Conservation (phyloP, 1,139 yeast species). For the Suhomyces kunorum region DNA sequence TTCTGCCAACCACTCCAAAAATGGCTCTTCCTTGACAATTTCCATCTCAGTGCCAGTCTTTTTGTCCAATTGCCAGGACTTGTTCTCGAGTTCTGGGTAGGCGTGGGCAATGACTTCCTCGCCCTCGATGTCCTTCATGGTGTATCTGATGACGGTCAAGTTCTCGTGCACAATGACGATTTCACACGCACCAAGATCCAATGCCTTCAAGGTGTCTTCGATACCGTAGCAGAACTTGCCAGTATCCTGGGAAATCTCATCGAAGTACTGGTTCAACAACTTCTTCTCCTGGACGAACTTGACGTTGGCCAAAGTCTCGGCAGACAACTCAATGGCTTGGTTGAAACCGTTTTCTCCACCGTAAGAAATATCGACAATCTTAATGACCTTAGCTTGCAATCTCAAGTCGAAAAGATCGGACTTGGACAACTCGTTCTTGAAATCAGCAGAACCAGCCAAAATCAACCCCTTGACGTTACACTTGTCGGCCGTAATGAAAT, state of each 20-base stretch:
- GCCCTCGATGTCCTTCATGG: constrained; percentile 82
- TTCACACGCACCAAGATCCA: constrained; percentile 95
- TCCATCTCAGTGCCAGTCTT: constrained; percentile 90
- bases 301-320: constrained; percentile 94
- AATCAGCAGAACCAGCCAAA: constrained; percentile 98
- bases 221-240: constrained; percentile 98
- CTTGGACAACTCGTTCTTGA: constrained; percentile 88
- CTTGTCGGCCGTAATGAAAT: constrained; percentile 89
- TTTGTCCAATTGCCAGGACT: constrained; percentile 77
- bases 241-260: constrained; percentile 94
- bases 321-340: constrained; percentile 96
- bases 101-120: constrained; percentile 73
- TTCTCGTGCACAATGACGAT: constrained; percentile 89
- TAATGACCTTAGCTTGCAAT: constrained; percentile 81
- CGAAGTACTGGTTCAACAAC: constrained; percentile 85
- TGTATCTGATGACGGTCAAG: constrained; percentile 79
- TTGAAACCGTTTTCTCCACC: constrained; percentile 99
- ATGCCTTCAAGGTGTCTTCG: constrained; percentile 92
- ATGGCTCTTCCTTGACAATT: constrained; percentile 72
- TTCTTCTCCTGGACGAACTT: constrained; percentile 98
- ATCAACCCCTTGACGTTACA: constrained; percentile 92
- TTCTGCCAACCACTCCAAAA: constrained; percentile 97
- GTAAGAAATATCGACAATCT: constrained; percentile 93
- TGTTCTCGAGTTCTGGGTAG: constrained; percentile 69
- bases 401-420: constrained; percentile 92